Conservation (phyloP, 2,329 filamentous ascomycete genomes). For the Verticillium isaacii region DNA sequence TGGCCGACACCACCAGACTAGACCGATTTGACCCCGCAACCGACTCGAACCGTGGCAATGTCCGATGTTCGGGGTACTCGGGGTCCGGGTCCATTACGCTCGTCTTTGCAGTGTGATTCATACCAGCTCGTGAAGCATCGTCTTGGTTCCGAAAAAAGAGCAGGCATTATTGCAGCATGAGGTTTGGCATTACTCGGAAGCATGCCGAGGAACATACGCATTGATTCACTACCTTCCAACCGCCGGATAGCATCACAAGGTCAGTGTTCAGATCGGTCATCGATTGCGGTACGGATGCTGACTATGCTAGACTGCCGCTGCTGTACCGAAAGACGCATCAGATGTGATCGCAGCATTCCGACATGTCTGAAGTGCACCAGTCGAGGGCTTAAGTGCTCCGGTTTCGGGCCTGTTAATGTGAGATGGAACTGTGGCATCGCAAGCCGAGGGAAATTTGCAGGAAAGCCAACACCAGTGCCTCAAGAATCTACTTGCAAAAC, state of each 20-base stretch:
- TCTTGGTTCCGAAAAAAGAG: background rate
- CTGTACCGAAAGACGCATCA: constrained; percentile 14
- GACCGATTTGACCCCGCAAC: background rate
- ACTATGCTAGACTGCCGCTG: constrained; percentile 11
- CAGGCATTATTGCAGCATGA: background rate
- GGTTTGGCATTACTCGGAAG: background rate
- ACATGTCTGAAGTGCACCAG: constrained; percentile 14
- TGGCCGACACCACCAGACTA: background rate
- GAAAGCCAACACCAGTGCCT: constrained; percentile 7
- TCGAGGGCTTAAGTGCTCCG: constrained; percentile 12
- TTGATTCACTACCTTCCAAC: constrained; percentile 11
- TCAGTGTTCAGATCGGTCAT: background rate
- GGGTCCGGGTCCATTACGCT: background rate
- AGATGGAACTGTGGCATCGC: constrained; percentile 17
- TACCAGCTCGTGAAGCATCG: background rate
- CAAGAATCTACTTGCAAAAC: background rate
- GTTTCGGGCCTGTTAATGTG: constrained; percentile 11
- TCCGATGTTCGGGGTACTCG: background rate
- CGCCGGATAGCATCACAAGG: constrained; percentile 12
- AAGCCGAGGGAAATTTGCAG: constrained; percentile 14
- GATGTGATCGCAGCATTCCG: constrained; percentile 15
- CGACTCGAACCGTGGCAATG: background rate
- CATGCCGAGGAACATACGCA: constrained; percentile 11
- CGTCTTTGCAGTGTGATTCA: background rate
- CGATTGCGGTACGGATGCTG: background rate